Conservation (phyloP, 75 land plant genomes). For the Cunninghamia lanceolata region DNA sequence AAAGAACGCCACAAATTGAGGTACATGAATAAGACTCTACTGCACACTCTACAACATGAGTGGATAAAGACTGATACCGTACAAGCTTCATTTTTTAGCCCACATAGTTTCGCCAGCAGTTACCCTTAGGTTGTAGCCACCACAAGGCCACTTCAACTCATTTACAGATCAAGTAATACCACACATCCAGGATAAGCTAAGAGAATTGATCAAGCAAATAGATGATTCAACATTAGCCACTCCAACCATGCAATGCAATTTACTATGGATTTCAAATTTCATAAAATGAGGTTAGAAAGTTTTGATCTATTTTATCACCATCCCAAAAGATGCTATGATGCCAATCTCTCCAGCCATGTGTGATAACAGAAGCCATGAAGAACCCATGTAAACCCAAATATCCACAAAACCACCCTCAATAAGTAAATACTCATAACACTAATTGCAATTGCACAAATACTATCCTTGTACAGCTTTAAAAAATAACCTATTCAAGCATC, state of each 20-base stretch:
- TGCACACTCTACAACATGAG: neutral
- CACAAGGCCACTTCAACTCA: neutral
- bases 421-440: neutral
- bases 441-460: neutral
- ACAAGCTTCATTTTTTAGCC: neutral
- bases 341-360: too few relatives aligned
- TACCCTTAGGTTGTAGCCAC: neutral
- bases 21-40: neutral
- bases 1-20: neutral
- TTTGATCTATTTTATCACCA: too few relatives aligned
- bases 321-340: too few relatives aligned
- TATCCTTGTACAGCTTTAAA: neutral
- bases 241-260: neutral
- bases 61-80: neutral
- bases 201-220: neutral
- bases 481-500: neutral
- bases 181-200: neutral
- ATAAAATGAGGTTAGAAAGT: too few relatives aligned
- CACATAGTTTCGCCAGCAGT: neutral
- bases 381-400: neutral
- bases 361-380: neutral
- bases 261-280: neutral
- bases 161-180: neutral
- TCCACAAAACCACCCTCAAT: neutral
- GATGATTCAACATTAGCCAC: neutral